A percentile compares a stretch with the other conserved stretches of the same genome.
phyloP scores from a whole-genome alignment of 768 basidiomycete genomes.

The Candolleomyces eurysporus region DNA sequence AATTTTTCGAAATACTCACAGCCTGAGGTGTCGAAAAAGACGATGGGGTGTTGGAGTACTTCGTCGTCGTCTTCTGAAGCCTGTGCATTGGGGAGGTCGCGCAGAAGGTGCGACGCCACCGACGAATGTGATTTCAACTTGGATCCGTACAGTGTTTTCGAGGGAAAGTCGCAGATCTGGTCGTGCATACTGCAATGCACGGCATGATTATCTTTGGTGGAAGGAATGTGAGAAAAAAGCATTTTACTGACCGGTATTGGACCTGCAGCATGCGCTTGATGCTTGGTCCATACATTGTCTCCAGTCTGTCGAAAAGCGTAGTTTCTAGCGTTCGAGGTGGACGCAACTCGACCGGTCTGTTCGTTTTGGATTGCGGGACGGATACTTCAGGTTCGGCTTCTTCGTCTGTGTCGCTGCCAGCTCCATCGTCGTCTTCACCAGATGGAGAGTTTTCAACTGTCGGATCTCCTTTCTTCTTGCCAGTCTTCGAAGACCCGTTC shows the following conservation, averaged over 20 bases:
- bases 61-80: conserved; percentile 73
- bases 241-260: conserved; percentile 72
- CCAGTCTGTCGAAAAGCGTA: conserved; percentile 90
- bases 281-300: conserved; percentile 77
- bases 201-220: neutral
- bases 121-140: conserved; percentile 68
- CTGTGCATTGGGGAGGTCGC: conserved; percentile 58
- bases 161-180: conserved; percentile 84
- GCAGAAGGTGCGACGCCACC: conserved; percentile 71
- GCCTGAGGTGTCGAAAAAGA: conserved; percentile 94
- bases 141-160: conserved; percentile 72
- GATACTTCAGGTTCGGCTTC: conserved; percentile 3
- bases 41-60: conserved; percentile 69
- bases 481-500: neutral
- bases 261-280: conserved; percentile 87
- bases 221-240: neutral
- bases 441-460: neutral
- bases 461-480: neutral
- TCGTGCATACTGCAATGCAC: conserved; percentile 72
- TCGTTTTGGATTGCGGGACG: conserved; percentile 9
- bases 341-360: conserved; percentile 28
- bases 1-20: conserved; percentile 90
- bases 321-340: conserved; percentile 74
- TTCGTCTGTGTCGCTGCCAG: conserved; percentile 1
- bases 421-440: conserved; percentile 11